Conservation (phyloP, 1,139 yeast genomes). For the Kurtzmaniella quercitrusa region DNA sequence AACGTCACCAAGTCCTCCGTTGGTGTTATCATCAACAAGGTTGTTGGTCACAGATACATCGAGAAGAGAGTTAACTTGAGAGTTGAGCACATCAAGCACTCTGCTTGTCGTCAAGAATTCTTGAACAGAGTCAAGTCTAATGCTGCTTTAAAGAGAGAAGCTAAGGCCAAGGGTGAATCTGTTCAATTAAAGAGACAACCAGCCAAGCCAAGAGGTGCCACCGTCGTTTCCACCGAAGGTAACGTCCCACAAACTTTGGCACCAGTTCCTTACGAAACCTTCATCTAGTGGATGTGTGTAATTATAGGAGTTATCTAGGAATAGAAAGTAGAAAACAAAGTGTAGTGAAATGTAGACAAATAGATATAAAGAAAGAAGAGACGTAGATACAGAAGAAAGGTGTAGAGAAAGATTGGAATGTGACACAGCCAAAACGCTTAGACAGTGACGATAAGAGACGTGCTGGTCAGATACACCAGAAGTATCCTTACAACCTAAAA, state of each 20-base stretch:
- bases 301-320: background rate
- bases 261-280: constrained; percentile 99
- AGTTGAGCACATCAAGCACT: constrained; percentile 98
- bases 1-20: constrained; percentile 98
- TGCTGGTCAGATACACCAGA: no score
- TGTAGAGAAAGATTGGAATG: no score
- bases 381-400: no score
- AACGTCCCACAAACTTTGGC: constrained; percentile 95
- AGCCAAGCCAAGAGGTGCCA: constrained; percentile 93
- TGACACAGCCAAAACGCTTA: no score
- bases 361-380: no score
- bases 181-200: constrained; percentile 97
- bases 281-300: constrained; percentile 58
- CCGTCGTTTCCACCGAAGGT: constrained; percentile 71
- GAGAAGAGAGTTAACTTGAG: constrained; percentile 99
- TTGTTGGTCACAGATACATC: constrained; percentile 97
- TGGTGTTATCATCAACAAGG: constrained; percentile 97
- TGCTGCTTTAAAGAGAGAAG: constrained; percentile 91
- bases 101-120: constrained; percentile 99
- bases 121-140: constrained; percentile 96
- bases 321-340: background rate
- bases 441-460: no score
- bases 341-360: background rate
- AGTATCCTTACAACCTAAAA: no score
- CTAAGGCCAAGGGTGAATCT: constrained; percentile 90